phyloP scores from a whole-genome alignment of 805 yeast genomes.

The Wickerhamiella occidentalis region DNA sequence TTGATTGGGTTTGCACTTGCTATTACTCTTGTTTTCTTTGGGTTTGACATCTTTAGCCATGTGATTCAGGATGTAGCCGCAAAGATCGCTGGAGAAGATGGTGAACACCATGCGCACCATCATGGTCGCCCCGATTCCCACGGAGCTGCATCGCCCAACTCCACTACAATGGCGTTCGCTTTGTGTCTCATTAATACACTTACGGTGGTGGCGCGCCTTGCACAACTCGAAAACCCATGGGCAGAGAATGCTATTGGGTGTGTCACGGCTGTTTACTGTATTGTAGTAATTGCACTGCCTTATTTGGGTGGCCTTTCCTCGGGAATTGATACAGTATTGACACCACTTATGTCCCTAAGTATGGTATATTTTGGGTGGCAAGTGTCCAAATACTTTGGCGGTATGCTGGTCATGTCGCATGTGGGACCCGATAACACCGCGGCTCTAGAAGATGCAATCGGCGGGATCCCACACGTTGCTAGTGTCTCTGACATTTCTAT shows the following conservation, averaged over 20 bases:
- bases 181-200: slow-evolving; percentile 15
- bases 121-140: slow-evolving; percentile 16
- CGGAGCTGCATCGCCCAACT: background rate
- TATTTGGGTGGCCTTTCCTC: slow-evolving; percentile 21
- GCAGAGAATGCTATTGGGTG: slow-evolving; percentile 21
- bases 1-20: slow-evolving; percentile 77
- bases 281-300: slow-evolving; percentile 26
- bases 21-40: slow-evolving; percentile 77
- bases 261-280: slow-evolving; percentile 26
- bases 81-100: slow-evolving; percentile 27
- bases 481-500: slow-evolving; percentile 26
- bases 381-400: slow-evolving; percentile 31
- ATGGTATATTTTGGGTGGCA: slow-evolving; percentile 34
- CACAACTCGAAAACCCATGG: slow-evolving; percentile 6
- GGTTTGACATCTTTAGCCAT: slow-evolving; percentile 79
- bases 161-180: slow-evolving; percentile 8
- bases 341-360: slow-evolving; percentile 30
- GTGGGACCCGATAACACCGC: slow-evolving; percentile 29
- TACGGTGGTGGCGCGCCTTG: slow-evolving; percentile 13
- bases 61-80: slow-evolving; percentile 60
- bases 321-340: slow-evolving; percentile 27
- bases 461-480: slow-evolving; percentile 23
- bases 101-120: slow-evolving; percentile 20
- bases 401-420: slow-evolving; percentile 35
- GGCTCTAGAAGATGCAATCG: slow-evolving; percentile 22